Evolutionary conservation across 1,284 basidiomycete genomes (phyloP), one percentile per base, ranked within the genome.

Genomic region (Tilletia indica): DNA sequence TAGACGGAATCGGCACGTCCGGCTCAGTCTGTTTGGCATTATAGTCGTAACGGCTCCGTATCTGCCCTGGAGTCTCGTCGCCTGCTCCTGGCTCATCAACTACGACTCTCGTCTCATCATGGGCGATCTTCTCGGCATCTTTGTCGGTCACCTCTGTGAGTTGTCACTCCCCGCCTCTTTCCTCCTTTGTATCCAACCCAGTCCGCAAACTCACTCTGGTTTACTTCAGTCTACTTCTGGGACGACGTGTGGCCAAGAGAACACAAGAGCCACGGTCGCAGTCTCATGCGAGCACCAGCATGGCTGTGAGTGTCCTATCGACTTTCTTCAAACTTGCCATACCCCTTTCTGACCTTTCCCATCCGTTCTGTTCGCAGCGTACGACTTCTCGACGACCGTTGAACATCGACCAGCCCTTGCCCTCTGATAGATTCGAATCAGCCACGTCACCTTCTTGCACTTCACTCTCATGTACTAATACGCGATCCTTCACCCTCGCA

Each of bases 41-140:
- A 87, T 99, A 77, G 95, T 93, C 3, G 93, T 99, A 82, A 92
- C 93, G 0, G 96, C 96, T 0, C 94, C 96, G 0, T 98, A 99
- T 85, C 89, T 99, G 4, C 96, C 97, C 0, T 87, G 95, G 69
- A 92, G 93, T 0, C 89, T 98, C 49, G 92, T 96, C 34, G 91
- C 88, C 0, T 93, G 97, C 80, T 86, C 85, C n/a, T 98, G 94
- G 94, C 85, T 94, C 39, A 87, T 98, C 47, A 93, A 92, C 76
- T 93, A 93, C 3, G 91, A 91, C 0, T 92, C 92, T 89, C 88
- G 89, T 74, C 92, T 92, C 2, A 93, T 93, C 0, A 89, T 92
- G 0, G 92, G 90, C 4, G 93, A 95, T 81, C 87, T 94, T 5
- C 88, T 93, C 31, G 74, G 69, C 1, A 72, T 83, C 31, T 75